These are phyloP conservation scores for Stropharia rugosoannulata DNA, from an alignment of 768 basidiomycete species.

Conservation along the genomic window DNA sequence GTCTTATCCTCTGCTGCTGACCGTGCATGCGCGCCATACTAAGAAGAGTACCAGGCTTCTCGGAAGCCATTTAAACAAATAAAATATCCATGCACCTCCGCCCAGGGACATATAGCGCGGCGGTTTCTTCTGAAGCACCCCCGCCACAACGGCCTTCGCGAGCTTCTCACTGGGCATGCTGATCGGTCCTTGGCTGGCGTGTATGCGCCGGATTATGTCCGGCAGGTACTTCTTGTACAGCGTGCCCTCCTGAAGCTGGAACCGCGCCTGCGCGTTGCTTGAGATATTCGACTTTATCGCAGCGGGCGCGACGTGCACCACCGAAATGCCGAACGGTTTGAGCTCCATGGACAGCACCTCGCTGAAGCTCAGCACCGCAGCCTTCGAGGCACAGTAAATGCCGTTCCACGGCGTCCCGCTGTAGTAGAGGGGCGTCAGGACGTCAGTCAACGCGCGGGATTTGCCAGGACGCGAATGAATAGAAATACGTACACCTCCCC, in stretches of 20 bases:
- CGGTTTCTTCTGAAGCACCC: slow-evolving; percentile 44
- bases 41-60: slow-evolving; percentile 38
- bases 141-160: slow-evolving; percentile 49
- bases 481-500: slow-evolving; percentile 51
- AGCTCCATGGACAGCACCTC: slow-evolving; percentile 75
- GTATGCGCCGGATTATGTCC: slow-evolving; percentile 55
- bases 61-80: slow-evolving; percentile 55
- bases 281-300: slow-evolving; percentile 66
- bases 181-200: slow-evolving; percentile 46
- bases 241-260: slow-evolving; percentile 46
- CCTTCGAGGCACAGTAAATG: slow-evolving; percentile 41
- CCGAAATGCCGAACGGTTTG: slow-evolving; percentile 66
- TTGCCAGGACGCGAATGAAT: background rate
- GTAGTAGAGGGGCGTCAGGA: background rate
- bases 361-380: slow-evolving; percentile 46
- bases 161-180: slow-evolving; percentile 53
- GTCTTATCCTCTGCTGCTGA: too few relatives aligned
- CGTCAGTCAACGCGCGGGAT: background rate
- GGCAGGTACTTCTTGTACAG: slow-evolving; percentile 55
- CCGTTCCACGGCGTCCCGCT: slow-evolving; percentile 67
- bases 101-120: slow-evolving; percentile 53
- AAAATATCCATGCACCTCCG: slow-evolving; percentile 36
- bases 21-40: slow-evolving; percentile 41
- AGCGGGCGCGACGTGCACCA: slow-evolving; percentile 70
- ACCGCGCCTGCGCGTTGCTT: slow-evolving; percentile 42